Conservation (phyloP, 129 eudicot species). For the Glebionis coronaria region DNA sequence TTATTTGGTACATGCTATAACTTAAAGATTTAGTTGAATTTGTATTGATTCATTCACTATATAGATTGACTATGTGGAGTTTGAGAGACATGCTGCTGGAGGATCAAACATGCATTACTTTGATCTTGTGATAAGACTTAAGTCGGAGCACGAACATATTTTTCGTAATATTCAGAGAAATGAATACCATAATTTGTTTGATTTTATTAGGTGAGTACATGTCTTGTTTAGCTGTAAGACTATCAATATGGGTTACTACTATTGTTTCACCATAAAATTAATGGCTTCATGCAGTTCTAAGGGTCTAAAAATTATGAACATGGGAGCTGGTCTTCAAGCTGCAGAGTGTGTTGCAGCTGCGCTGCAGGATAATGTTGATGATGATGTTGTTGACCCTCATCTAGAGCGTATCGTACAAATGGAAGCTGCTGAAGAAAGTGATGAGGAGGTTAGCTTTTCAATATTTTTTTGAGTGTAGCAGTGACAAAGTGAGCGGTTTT, state of each 20-base stretch:
- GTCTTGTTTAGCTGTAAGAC: conserved; percentile 6
- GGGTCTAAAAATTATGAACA: conserved; percentile 82
- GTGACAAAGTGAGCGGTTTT: no score
- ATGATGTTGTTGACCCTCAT: conserved; percentile 90
- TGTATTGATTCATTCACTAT: neutral
- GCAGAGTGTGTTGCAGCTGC: conserved; percentile 78
- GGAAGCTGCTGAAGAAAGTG: conserved; percentile 82
- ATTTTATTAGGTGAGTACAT: conserved; percentile 65
- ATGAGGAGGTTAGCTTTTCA: conserved; percentile 60
- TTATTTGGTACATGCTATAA: conserved; percentile 1
- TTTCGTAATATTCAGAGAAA: conserved; percentile 97
- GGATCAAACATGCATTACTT: conserved; percentile 98
- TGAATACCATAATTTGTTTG: conserved; percentile 78
- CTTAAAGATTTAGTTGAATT: conserved; percentile 13
- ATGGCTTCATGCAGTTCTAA: conserved; percentile 52
- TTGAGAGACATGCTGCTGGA: conserved; percentile 95
- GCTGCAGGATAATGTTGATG: conserved; percentile 57
- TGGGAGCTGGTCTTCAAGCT: conserved; percentile 55
- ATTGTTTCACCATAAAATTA: neutral
- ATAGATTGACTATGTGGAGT: conserved; percentile 94
- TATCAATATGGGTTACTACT: neutral
- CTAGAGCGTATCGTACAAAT: conserved; percentile 72
- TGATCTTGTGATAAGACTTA: conserved; percentile 78
- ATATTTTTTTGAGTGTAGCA: no score
- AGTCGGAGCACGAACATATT: conserved; percentile 96